Conservation (phyloP, 2,329 filamentous ascomycete species). For the Zelopaecilomyces penicillatus region DNA sequence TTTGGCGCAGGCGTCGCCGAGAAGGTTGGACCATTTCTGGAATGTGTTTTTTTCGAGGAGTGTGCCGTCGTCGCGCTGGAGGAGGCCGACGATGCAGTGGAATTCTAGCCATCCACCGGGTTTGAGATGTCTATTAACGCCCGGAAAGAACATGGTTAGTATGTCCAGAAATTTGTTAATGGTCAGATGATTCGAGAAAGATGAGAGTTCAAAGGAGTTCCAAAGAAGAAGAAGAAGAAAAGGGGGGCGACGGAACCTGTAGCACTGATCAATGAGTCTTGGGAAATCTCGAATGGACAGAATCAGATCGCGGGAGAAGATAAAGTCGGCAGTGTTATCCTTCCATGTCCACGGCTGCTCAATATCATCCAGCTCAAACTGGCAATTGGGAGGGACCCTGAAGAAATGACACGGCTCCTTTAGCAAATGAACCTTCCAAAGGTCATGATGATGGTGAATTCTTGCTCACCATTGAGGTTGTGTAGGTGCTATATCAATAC, state of each 20-base stretch:
- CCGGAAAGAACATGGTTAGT: background rate
- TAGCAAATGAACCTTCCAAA: too few relatives aligned
- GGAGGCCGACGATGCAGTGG: slow-evolving; percentile 19
- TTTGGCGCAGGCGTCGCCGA: slow-evolving; percentile 17
- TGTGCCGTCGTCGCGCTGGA: slow-evolving; percentile 24
- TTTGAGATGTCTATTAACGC: slow-evolving; percentile 17
- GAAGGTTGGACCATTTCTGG: slow-evolving; percentile 15
- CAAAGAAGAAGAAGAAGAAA: background rate
- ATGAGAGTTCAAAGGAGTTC: background rate
- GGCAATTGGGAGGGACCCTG: slow-evolving; percentile 28
- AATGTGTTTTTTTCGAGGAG: slow-evolving; percentile 18
- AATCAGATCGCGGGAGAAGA: slow-evolving; percentile 23
- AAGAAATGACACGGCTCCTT: slow-evolving; percentile 6
- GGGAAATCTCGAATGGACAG: slow-evolving; percentile 23
- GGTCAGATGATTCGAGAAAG: background rate
- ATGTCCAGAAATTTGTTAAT: background rate
- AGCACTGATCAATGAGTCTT: slow-evolving; percentile 24
- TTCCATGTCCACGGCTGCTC: slow-evolving; percentile 30
- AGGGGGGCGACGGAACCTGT: slow-evolving; percentile 17
- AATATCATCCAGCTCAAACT: slow-evolving; percentile 29
- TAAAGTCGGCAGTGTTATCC: slow-evolving; percentile 24
- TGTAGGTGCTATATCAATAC: slow-evolving; percentile 17
- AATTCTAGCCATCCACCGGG: slow-evolving; percentile 27
- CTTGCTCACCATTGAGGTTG: slow-evolving; percentile 15
- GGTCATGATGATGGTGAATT: background rate